Conservation (phyloP, 352 stramenopile genomes). For the Plasmopara muralis region DNA sequence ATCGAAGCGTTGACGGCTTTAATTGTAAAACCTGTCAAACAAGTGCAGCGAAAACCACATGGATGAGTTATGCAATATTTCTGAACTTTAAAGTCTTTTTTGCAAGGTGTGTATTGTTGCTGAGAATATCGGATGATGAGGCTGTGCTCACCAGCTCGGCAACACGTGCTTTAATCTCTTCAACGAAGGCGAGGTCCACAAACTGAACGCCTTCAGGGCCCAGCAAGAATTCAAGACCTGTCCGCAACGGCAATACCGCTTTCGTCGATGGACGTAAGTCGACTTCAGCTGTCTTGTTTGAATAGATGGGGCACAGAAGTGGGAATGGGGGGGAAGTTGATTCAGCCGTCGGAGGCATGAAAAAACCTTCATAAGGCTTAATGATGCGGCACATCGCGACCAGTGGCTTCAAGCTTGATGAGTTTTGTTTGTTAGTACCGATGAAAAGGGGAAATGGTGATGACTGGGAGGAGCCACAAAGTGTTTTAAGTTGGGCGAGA, state of each 20-base stretch:
- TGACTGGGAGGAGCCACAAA: not conserved
- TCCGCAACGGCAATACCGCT: not conserved
- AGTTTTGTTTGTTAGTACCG: not conserved
- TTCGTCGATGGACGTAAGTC: not conserved
- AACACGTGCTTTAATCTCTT: constrained; percentile 1
- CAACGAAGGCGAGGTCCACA: constrained; percentile 1
- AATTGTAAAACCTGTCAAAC: too few relatives aligned
- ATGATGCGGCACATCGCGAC: constrained; percentile 5
- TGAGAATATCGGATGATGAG: not conserved
- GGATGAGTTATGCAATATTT: constrained; percentile 1
- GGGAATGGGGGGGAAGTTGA: not conserved
- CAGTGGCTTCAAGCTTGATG: not conserved
- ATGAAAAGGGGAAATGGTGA: constrained; percentile 6
- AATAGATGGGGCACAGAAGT: constrained; percentile 3
- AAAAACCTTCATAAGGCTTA: constrained; percentile 3
- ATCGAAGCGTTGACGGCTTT: too few relatives aligned
- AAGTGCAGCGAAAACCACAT: not conserved
- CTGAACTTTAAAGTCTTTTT: constrained; percentile 6
- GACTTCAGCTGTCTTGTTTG: not conserved
- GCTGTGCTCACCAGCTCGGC: constrained; percentile 1
- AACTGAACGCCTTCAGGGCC: constrained; percentile 2
- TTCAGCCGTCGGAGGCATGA: constrained; percentile 2
- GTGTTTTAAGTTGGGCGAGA: not conserved
- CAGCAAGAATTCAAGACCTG: constrained; percentile 1
- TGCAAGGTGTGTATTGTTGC: constrained; percentile 3